Evolutionary conservation across 2,329 filamentous ascomycete species (phyloP).

Genomic region (Alternaria sp.): DNA sequence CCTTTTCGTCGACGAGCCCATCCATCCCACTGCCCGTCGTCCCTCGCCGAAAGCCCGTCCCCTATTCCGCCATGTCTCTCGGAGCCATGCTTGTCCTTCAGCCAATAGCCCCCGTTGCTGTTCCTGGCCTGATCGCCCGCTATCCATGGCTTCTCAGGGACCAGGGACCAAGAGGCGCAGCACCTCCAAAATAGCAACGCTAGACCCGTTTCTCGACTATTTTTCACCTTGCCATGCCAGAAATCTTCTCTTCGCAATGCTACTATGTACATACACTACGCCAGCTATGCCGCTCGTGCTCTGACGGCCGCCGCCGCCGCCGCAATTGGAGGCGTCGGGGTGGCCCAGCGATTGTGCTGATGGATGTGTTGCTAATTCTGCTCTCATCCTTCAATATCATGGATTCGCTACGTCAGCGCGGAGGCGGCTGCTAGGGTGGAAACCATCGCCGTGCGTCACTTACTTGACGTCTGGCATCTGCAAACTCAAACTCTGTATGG

Average conservation of each 20-base stretch:
- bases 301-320: constrained; percentile 15
- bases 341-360: not conserved
- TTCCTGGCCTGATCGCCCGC: constrained; percentile 49
- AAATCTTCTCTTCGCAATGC: constrained; percentile 28
- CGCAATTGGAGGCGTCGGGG: constrained; percentile 22
- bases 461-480: constrained; percentile 11
- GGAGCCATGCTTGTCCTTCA: constrained; percentile 24
- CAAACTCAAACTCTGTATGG: constrained; percentile 9
- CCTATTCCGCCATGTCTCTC: constrained; percentile 44
- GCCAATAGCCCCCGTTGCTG: constrained; percentile 34
- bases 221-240: constrained; percentile 24
- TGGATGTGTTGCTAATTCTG: constrained; percentile 31
- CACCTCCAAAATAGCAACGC: constrained; percentile 48
- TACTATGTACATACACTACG: constrained; percentile 14
- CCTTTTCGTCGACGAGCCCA: constrained; percentile 2
- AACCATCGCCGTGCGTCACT: constrained; percentile 28
- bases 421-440: constrained; percentile 11
- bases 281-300: constrained; percentile 26
- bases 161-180: constrained; percentile 46
- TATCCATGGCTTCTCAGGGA: constrained; percentile 35
- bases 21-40: constrained; percentile 27
- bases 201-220: constrained; percentile 30
- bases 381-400: constrained; percentile 23
- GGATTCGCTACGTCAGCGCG: constrained; percentile 32
- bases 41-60: constrained; percentile 12